Conservation (phyloP, 1,284 basidiomycete genomes). For the Ustilago curta region DNA sequence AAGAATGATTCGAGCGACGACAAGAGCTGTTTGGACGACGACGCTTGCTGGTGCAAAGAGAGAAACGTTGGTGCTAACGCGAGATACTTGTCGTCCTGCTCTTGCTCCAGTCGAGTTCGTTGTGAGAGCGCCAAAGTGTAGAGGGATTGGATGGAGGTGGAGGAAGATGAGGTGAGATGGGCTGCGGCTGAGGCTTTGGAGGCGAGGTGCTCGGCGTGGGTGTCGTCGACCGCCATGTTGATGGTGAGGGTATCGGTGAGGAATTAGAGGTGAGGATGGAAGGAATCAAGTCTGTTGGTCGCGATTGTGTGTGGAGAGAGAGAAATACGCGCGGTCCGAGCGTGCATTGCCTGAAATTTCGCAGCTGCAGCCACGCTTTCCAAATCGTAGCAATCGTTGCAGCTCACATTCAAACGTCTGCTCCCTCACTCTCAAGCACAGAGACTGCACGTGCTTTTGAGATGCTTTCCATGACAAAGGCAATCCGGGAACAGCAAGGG, state of each 20-base stretch:
- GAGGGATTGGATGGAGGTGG: slow-evolving; percentile 27
- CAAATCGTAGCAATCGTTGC: background rate
- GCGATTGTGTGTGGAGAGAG: slow-evolving; percentile 9
- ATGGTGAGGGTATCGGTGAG: background rate
- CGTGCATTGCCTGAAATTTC: slow-evolving; percentile 14
- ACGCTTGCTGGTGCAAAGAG: slow-evolving; percentile 76
- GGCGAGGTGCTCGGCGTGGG: slow-evolving; percentile 35
- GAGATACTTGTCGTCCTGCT: slow-evolving; percentile 18
- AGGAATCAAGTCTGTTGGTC: slow-evolving; percentile 20
- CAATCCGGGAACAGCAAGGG: too few relatives aligned
- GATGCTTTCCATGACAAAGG: too few relatives aligned
- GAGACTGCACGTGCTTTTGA: too few relatives aligned
- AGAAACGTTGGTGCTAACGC: slow-evolving; percentile 20
- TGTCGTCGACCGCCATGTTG: slow-evolving; percentile 30
- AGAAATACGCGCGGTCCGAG: slow-evolving; percentile 13
- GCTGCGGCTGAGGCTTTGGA: slow-evolving; percentile 17
- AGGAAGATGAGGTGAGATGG: slow-evolving; percentile 8
- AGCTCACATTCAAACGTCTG: background rate
- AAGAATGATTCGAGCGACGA: slow-evolving; percentile 88
- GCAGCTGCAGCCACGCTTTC: slow-evolving; percentile 10
- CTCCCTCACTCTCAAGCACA: too few relatives aligned
- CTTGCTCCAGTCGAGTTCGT: background rate
- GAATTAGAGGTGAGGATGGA: background rate
- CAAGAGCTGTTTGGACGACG: slow-evolving; percentile 73
- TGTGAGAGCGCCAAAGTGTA: slow-evolving; percentile 16